Percentiles rank a stretch among this genome's conserved stretches.
Evolutionary conservation across 2,329 filamentous ascomycete genomes (phyloP).

Genomic region (Trichophaea hybrida): DNA sequence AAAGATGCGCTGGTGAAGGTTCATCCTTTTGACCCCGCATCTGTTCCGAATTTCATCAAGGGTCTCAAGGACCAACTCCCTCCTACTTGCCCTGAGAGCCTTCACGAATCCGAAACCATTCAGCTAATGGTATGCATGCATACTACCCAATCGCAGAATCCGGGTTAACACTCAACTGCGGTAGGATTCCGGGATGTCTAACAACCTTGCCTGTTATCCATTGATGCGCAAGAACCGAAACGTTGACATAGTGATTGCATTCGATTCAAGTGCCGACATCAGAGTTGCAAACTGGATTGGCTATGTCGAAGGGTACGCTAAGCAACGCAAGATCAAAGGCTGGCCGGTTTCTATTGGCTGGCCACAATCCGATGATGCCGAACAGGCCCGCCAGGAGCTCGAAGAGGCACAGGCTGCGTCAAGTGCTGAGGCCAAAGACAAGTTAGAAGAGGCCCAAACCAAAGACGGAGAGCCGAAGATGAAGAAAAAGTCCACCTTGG

Average conservation of each 20-base stretch:
- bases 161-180: background rate
- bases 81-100: slow-evolving; percentile 59
- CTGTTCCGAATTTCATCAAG: slow-evolving; percentile 76
- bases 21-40: slow-evolving; percentile 84
- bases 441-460: slow-evolving; percentile 43
- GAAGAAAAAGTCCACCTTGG: slow-evolving; percentile 36
- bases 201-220: slow-evolving; percentile 92
- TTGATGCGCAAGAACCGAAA: slow-evolving; percentile 75
- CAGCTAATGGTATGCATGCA: slow-evolving; percentile 51
- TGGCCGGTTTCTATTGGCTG: slow-evolving; percentile 95
- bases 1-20: slow-evolving; percentile 79
- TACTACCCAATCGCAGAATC: background rate
- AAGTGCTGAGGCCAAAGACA: slow-evolving; percentile 46
- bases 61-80: slow-evolving; percentile 66
- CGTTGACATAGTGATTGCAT: slow-evolving; percentile 80
- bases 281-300: slow-evolving; percentile 93
- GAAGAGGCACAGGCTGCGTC: slow-evolving; percentile 51
- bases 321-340: slow-evolving; percentile 76
- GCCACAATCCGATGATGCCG: slow-evolving; percentile 50
- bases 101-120: slow-evolving; percentile 38
- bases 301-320: slow-evolving; percentile 82
- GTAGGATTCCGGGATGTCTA: slow-evolving; percentile 85
- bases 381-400: slow-evolving; percentile 50
- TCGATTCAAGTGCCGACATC: slow-evolving; percentile 88
- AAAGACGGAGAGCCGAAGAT: slow-evolving; percentile 8